Evolutionary conservation across 306 rosid species (phyloP).

Genomic region (Pterocarpus santalinus): DNA sequence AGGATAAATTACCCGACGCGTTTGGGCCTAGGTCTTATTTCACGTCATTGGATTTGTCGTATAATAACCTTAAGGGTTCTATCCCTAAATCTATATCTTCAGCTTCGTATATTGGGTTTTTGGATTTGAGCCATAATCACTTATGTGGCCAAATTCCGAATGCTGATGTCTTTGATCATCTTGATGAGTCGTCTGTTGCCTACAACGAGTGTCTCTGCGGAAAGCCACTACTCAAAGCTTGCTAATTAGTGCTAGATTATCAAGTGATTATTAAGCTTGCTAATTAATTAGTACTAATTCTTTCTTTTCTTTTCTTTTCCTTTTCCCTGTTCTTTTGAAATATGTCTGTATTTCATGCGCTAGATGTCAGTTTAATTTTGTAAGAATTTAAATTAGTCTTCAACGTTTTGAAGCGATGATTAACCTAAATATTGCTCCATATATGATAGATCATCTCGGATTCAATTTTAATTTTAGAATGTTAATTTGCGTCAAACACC

Average conservation of each 20-base stretch:
- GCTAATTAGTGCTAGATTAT: conserved; percentile 41
- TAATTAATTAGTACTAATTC: conserved; percentile 9
- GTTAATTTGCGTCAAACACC: too few relatives aligned
- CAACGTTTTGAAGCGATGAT: too few relatives aligned
- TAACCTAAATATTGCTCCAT: too few relatives aligned
- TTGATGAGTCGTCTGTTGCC: conserved; percentile 72
- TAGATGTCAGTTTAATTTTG: too few relatives aligned
- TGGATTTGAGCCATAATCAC: conserved; percentile 84
- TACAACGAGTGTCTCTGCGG: conserved; percentile 85
- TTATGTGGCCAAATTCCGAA: conserved; percentile 78
- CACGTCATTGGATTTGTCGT: conserved; percentile 68
- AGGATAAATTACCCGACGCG: conserved; percentile 63
- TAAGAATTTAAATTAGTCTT: too few relatives aligned
- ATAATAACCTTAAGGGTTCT: conserved; percentile 61
- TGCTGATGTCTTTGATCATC: conserved; percentile 60
- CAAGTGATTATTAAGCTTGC: conserved; percentile 51
- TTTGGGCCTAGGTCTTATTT: conserved; percentile 70
- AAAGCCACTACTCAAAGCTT: conserved; percentile 80
- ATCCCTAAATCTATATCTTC: conserved; percentile 67
- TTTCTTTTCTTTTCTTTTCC: background rate
- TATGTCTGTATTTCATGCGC: background rate
- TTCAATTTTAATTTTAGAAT: background rate
- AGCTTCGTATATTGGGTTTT: conserved; percentile 71
- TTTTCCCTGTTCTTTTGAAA: background rate
- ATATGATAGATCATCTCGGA: background rate